Evolutionary conservation across 345 rosid species (phyloP).

Genomic region (Hypericum perforatum): DNA sequence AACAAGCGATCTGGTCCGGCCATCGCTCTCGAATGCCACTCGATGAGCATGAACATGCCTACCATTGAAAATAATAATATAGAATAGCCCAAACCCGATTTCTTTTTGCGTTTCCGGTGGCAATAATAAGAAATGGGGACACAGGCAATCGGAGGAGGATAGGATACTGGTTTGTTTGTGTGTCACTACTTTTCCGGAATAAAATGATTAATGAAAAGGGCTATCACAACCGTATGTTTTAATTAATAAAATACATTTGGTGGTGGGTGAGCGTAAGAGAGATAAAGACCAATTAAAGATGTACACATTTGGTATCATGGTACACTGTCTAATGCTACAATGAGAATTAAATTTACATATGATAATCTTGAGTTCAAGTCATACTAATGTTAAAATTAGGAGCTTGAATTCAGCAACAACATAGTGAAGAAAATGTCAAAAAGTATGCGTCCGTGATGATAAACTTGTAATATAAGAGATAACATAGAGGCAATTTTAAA

Average conservation of each 20-base stretch:
- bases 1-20: constrained; percentile 4
- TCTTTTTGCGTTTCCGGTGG: too few relatives aligned
- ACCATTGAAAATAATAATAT: neutral
- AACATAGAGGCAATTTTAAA: too few relatives aligned
- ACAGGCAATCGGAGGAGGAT: constrained; percentile 11
- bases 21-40: constrained; percentile 21
- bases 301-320: too few relatives aligned
- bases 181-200: constrained; percentile 41
- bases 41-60: constrained; percentile 12
- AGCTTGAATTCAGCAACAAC: too few relatives aligned
- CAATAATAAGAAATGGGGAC: constrained; percentile 9
- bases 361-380: too few relatives aligned
- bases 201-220: constrained; percentile 25
- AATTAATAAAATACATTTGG: constrained; percentile 12
- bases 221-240: constrained; percentile 7
- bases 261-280: constrained; percentile 3
- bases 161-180: constrained; percentile 12
- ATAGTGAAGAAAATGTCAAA: too few relatives aligned
- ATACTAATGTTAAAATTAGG: too few relatives aligned
- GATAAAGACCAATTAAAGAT: constrained; percentile 5
- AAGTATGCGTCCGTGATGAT: too few relatives aligned
- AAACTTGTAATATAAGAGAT: too few relatives aligned
- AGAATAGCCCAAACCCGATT: too few relatives aligned
- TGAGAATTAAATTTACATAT: too few relatives aligned
- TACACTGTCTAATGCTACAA: too few relatives aligned